Base-by-base conservation (phyloP, 805 yeast species). In the Barnettozyma populi region DNA sequence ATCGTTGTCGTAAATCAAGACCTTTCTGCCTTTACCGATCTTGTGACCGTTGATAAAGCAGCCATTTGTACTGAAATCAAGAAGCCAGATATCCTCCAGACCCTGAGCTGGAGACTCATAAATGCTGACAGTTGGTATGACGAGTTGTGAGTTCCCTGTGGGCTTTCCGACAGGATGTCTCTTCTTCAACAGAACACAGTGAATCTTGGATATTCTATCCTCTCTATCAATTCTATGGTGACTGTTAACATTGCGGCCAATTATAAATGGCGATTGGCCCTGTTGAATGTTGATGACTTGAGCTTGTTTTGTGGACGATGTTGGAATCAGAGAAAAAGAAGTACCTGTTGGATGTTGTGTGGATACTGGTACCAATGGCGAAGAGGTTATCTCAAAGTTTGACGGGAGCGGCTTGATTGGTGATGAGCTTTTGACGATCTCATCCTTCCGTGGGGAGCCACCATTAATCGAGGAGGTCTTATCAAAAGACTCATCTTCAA, bases 51-150 rank as follows among this genome's bases (percentile, higher is more conserved):
- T 86, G 7, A 90, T 75, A 56, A 71, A 78, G 60, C 96, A 86
- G 2, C 87, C 84, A 63, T 90, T 90, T 0, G 95, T 79, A 47
- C 94, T 84, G 52, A 72, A 77, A 55, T 90, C 96, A 41, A 86
- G 66, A 27, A 90, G 68, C 95, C 95, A 89, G 14, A 86, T 71
- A 59, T 82, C 90, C 48, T 82, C 86, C 7, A 82, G 66, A 49
- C 84, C 83, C 65, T 79, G 84, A 0, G 89, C 90, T 0, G 90
- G 89, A 9, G 85, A 78, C 55, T 82, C 88, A 59, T 70, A 78
- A 4, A 82, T 73, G 29, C 80, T 71, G 6, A 42, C 25, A 3
- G 47, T 23, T 14, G 36, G 16, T 6, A 25, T 10, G 5, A 16
- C 20, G 2, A 11, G 10, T 8, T 9, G 32, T 7, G 40, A 18